Conservation (phyloP, 495 filamentous ascomycete species). For the Aspergillus mulundensis region DNA sequence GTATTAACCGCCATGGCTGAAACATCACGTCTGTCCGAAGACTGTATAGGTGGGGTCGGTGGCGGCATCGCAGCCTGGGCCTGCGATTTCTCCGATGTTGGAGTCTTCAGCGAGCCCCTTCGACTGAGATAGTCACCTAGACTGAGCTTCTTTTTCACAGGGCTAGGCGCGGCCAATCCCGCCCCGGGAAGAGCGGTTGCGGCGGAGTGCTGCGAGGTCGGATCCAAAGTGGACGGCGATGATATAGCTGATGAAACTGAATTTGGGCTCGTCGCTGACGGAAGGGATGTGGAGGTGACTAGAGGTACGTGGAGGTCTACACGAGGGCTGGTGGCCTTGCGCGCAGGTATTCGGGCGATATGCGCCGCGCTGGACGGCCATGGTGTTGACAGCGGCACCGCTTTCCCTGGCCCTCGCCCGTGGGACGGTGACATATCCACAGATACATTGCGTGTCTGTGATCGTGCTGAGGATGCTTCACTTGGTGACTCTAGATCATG, state of each 20-base stretch:
- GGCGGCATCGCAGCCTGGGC: conserved; percentile 24
- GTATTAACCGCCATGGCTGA: conserved; percentile 12
- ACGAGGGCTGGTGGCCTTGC: conserved; percentile 20
- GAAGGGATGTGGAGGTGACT: conserved; percentile 16
- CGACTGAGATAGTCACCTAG: conserved; percentile 62
- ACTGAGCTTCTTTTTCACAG: conserved; percentile 62
- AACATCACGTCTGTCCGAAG: conserved; percentile 10
- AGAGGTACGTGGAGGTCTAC: conserved; percentile 36
- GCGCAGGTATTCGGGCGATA: conserved; percentile 29
- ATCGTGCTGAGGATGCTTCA: conserved; percentile 4
- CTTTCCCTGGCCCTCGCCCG: conserved; percentile 24
- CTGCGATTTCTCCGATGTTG: conserved; percentile 39
- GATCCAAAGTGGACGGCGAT: conserved; percentile 33
- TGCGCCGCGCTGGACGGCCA: conserved; percentile 41
- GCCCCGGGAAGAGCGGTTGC: conserved; percentile 22
- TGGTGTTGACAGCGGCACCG: conserved; percentile 23
- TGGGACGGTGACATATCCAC: conserved; percentile 16
- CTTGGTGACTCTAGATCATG: conserved; percentile 22
- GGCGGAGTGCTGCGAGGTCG: conserved; percentile 19
- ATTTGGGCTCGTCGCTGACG: conserved; percentile 30
- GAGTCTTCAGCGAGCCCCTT: conserved; percentile 40
- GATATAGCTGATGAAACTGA: conserved; percentile 29
- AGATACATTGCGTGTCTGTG: conserved; percentile 3
- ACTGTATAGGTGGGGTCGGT: conserved; percentile 24
- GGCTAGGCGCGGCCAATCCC: conserved; percentile 49